Base-by-base conservation (phyloP, 2,329 filamentous ascomycete species). In the Colletotrichum siamense region DNA sequence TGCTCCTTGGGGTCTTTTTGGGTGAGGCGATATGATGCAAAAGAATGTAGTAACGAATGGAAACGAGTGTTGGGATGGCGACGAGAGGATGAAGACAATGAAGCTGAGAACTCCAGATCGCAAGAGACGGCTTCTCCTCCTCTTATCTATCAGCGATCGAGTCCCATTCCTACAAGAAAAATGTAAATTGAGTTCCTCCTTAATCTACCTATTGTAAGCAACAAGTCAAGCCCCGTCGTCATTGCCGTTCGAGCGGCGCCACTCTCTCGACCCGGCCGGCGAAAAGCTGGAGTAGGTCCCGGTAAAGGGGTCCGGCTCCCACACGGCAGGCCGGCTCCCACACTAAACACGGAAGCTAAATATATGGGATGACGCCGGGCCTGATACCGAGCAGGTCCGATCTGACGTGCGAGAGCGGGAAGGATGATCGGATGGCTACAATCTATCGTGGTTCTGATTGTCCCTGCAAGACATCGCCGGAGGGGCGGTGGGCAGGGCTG, bases 101-200 rank as follows among this genome's bases (percentile, higher is more conserved):
- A 49, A 49, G 39, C 1, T 49, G 39, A n/a, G 18, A 4, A 7
- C 18, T n/a, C 0, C 5, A 6, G 1, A n/a, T n/a, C 5, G 39
- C 39, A 44, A 44, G 18, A 44, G 18, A 44, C 18, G 39, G 1
- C 39, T 9, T 9, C 8, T 9, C 8, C 36, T 9, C 8, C 18
- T n/a, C 39, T 44, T 49, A 49, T 49, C 39, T 49, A 49, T 9
- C 18, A n/a, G 4, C 8, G 0, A 49, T 49, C 9, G 39, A n/a
- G 2, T 6, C 39, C 9, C 39, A 44, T 49, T 49, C 39, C 5
- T 49, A 0, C 39, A 12, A 49, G 13, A 18, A 49, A 44, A 2
- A 2, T 2, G 18, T 0, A 7, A 49, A 49, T 9, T 49, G 18
- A n/a, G 39, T 49, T n/a, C 3, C 39, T 49, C 5, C 39, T 49